Conservation (phyloP, 177 flowering plant species). For the Vitis hybrid region DNA sequence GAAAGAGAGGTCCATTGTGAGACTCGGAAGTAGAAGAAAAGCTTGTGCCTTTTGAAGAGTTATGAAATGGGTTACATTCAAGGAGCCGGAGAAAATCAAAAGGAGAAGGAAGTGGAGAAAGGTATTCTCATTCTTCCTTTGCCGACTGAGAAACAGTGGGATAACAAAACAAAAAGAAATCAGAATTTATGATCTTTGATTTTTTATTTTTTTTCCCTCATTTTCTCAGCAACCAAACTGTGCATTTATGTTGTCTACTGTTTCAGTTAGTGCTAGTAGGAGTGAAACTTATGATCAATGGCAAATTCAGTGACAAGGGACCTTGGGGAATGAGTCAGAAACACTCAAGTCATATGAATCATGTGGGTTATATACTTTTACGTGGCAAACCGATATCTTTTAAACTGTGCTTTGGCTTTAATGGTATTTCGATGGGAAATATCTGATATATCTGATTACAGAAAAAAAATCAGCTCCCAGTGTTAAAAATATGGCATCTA, state of each 20-base stretch:
- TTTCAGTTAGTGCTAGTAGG: not conserved
- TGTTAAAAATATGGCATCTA: no score
- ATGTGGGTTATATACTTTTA: no score
- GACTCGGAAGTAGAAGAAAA: not conserved
- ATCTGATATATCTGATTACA: no score
- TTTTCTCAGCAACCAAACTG: not conserved
- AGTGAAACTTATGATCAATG: not conserved
- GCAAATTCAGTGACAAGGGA: no score
- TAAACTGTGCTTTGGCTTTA: no score
- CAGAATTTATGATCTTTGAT: not conserved
- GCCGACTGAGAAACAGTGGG: not conserved
- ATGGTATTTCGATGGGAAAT: no score
- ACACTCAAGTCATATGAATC: no score
- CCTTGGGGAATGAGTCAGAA: no score
- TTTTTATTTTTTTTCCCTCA: not conserved
- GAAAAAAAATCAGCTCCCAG: no score
- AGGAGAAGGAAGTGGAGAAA: constrained; percentile 77
- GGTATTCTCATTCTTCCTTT: constrained; percentile 24
- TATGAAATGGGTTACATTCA: constrained; percentile 45
- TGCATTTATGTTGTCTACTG: not conserved
- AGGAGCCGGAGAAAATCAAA: constrained; percentile 68
- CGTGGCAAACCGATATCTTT: no score
- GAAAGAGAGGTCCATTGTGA: not conserved
- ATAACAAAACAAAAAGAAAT: not conserved
- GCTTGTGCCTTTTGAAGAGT: not conserved